These are phyloP conservation scores for Fusarium nelsonii DNA, from an alignment of 2,329 filamentous ascomycete species.

Conservation along the genomic window DNA sequence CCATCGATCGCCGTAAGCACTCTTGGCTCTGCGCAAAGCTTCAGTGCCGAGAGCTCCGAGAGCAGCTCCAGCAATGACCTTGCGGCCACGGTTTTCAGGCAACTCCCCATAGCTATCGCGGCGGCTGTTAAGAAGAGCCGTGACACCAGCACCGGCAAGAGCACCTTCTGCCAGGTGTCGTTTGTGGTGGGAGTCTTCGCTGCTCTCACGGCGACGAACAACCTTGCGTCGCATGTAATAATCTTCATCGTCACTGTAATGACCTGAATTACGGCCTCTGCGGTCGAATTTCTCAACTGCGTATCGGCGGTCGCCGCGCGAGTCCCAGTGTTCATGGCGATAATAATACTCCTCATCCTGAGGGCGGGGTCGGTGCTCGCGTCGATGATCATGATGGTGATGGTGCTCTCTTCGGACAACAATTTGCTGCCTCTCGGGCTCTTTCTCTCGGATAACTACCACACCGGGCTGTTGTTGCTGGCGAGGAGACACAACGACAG, in stretches of 20 bases:
- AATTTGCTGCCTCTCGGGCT: slow-evolving; percentile 55
- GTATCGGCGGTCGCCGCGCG: slow-evolving; percentile 54
- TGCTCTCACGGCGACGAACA: slow-evolving; percentile 65
- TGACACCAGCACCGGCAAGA: slow-evolving; percentile 71
- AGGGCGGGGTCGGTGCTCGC: slow-evolving; percentile 33
- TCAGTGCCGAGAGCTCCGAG: slow-evolving; percentile 73
- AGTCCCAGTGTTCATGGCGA: slow-evolving; percentile 60
- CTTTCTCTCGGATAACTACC: slow-evolving; percentile 59
- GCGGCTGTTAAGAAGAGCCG: slow-evolving; percentile 69
- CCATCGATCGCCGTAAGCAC: slow-evolving; percentile 69
- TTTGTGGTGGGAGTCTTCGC: slow-evolving; percentile 66
- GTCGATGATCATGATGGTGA: slow-evolving; percentile 22
- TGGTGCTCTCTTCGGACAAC: slow-evolving; percentile 52
- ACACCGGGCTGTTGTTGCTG: slow-evolving; percentile 60
- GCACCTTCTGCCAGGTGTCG: slow-evolving; percentile 74
- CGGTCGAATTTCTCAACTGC: slow-evolving; percentile 55
- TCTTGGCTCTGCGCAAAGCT: slow-evolving; percentile 69
- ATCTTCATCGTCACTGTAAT: slow-evolving; percentile 62
- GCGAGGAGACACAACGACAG: slow-evolving; percentile 61
- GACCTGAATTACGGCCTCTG: slow-evolving; percentile 58
- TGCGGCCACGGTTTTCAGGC: slow-evolving; percentile 65
- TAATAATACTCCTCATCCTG: slow-evolving; percentile 66
- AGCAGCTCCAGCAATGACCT: slow-evolving; percentile 71
- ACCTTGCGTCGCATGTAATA: slow-evolving; percentile 61
- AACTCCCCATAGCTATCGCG: slow-evolving; percentile 64